phyloP scores from a whole-genome alignment of 129 eudicot species.

The Arctium minus region DNA sequence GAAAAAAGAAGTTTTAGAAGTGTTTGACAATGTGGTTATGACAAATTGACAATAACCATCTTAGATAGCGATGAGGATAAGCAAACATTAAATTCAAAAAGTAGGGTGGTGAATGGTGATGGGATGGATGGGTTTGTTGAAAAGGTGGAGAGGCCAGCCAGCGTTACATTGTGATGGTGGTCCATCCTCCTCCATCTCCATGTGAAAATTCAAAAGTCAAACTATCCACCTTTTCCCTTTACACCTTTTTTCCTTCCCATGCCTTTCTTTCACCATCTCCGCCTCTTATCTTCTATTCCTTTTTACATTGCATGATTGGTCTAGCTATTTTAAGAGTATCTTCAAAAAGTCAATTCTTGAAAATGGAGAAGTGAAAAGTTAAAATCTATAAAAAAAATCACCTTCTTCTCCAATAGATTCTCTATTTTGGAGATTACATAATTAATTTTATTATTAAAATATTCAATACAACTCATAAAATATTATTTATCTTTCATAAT shows the following conservation, averaged over 20 bases:
- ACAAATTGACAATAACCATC: no score
- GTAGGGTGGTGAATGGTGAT: slow-evolving; percentile 28
- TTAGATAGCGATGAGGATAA: background rate
- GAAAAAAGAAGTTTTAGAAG: no score
- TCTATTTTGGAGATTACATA: no score
- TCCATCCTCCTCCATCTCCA: slow-evolving; percentile 10
- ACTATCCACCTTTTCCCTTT: slow-evolving; percentile 23
- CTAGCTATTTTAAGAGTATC: no score
- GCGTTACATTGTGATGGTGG: slow-evolving; percentile 23
- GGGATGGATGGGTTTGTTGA: slow-evolving; percentile 5
- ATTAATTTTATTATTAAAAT: no score
- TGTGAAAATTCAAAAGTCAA: slow-evolving; percentile 31
- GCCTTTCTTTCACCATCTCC: slow-evolving; percentile 8
- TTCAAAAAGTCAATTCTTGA: no score
- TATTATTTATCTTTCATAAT: no score
- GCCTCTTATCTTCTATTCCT: background rate
- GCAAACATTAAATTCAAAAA: slow-evolving; percentile 39
- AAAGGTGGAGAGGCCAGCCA: background rate
- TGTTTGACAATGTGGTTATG: no score
- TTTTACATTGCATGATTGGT: background rate
- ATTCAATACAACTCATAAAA: no score
- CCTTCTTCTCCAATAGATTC: no score
- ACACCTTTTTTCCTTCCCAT: slow-evolving; percentile 26
- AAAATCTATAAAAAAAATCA: no score
- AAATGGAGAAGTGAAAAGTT: no score